Evolutionary conservation across 1,284 basidiomycete species (phyloP), one percentile per base, ranked within the genome.

Genomic region (Cutaneotrichosporon cavernicola): DNA sequence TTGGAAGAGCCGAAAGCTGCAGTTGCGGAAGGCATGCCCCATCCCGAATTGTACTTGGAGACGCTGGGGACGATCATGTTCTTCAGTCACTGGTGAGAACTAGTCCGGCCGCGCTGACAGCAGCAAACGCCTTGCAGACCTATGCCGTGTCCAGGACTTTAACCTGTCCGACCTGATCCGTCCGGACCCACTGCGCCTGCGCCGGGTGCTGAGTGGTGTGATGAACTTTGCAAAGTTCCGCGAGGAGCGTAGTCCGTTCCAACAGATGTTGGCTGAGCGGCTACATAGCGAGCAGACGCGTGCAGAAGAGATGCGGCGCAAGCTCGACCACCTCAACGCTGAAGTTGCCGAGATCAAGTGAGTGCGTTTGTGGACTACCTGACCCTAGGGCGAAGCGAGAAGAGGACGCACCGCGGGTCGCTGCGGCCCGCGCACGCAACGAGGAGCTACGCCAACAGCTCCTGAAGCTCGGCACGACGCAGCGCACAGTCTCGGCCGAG

Each of bases 141-240:
- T 88, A 0, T 90, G 91, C n/a, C 85, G 88, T 64, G 85, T 93
- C 56, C 84, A 86, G 65, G 87, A 89, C 76, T 94, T 95, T 77
- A 87, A 84, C 66, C 82, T 90, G 58, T 85, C 84, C 67, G 93
- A 96, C 71, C 77, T 96, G 10, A 83, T 84, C 56, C 83, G 84
- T 55, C 92, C 92, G 1, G 88, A 90, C 31, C 81, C 86, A 22
- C 84, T 86, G 38, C 86, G 92, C 30, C 89, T 91, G 0, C 83
- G 88, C 16, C 83, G 85, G 56, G 83, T 90, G 51, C 84, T 97
- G 64, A 91, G 90, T 47, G 92, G 89, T 0, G 89, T 97, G 67
- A 89, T 95, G 82, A 97, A 97, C 80, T 92, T 94, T 78, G 86
- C 92, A 76, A 92, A 92, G 79, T 96, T 95, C 55, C 70, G 77